Evolutionary conservation across 495 filamentous ascomycete species (phyloP), one percentile per base, ranked within the genome.

Genomic region (Trichoderma reesei): DNA sequence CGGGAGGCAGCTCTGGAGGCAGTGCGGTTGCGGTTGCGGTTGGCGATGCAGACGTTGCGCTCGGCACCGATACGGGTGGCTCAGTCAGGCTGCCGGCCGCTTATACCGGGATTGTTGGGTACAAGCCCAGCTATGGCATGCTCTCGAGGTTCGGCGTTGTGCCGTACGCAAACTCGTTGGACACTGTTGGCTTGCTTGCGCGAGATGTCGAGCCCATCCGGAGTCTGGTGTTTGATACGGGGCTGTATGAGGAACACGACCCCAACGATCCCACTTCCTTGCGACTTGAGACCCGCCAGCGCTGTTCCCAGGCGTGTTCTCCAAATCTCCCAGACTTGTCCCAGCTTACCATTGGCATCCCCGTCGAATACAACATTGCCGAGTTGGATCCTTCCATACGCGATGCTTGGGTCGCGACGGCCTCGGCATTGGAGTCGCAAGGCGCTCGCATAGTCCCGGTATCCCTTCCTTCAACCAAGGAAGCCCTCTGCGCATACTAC

Each of bases 41-140:
- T 13, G 80, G 80, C 0, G 83, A 89, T 71, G 91, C 86, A 62
- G 83, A 88, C 73, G 76, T 88, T 75, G 90, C 93, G 18, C 78
- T 98, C 16, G 94, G 93, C 16, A 98, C 94, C 20, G 94, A 98
- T 71, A 98, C 94, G 0, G 94, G 94, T 66, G 94, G 94, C 33
- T 95, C 90, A 11, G 91, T 98, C 54, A 83, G 94, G 33, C 81
- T 98, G 64, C 94, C 94, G 1, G 93, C 95, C 18, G 90, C 94
- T 13, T 98, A 95, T 70, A 92, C 87, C 5, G 91, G 92, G 9
- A 82, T 85, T 13, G 82, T 95, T 33, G 94, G 94, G 0, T 97
- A 92, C 76, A 98, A 98, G 75, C 94, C 94, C 14, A 95, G 90
- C 5, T 75, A 79, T 68, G 82, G 82, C 6, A 76, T 82, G 64